phyloP scores from a whole-genome alignment of 352 stramenopile genomes.

The Globisporangium megalacanthum region DNA sequence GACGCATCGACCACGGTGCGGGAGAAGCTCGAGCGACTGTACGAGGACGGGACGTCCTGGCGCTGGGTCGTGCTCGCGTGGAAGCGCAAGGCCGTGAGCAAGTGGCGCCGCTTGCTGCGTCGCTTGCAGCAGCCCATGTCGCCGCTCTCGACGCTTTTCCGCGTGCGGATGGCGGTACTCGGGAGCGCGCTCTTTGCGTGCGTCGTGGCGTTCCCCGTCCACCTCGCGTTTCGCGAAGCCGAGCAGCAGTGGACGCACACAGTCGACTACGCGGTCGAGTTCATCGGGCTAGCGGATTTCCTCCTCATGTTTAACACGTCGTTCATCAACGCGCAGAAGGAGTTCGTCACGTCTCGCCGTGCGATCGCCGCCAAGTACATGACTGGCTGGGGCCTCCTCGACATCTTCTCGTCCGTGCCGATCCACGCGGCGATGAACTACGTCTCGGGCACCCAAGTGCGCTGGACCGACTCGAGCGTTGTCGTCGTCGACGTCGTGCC shows the following conservation, averaged over 20 bases:
- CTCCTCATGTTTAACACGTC: constrained; percentile 11
- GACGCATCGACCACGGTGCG: background rate
- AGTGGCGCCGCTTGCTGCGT: background rate
- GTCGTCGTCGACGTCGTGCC: background rate
- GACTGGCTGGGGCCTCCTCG: constrained; percentile 1
- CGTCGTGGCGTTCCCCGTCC: constrained; percentile 7
- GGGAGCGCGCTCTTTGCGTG: background rate
- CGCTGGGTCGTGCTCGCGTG: background rate
- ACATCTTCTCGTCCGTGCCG: constrained; percentile 5
- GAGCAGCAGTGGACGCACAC: background rate
- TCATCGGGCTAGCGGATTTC: background rate
- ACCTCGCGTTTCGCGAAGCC: background rate
- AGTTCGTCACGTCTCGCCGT: constrained; percentile 1
- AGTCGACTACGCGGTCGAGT: constrained; percentile 1
- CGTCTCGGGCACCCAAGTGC: background rate
- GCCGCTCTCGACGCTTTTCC: background rate
- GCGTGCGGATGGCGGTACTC: background rate
- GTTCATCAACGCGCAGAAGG: constrained; percentile 8
- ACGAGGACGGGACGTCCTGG: background rate
- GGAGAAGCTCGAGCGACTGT: background rate
- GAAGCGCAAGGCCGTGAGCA: background rate
- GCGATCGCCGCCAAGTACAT: constrained; percentile 9
- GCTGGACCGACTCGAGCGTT: background rate
- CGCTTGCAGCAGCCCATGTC: constrained; percentile 1
- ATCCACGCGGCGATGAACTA: background rate